Base-by-base conservation (phyloP, 2,329 filamentous ascomycete genomes). In the Parastagonospora avenae region DNA sequence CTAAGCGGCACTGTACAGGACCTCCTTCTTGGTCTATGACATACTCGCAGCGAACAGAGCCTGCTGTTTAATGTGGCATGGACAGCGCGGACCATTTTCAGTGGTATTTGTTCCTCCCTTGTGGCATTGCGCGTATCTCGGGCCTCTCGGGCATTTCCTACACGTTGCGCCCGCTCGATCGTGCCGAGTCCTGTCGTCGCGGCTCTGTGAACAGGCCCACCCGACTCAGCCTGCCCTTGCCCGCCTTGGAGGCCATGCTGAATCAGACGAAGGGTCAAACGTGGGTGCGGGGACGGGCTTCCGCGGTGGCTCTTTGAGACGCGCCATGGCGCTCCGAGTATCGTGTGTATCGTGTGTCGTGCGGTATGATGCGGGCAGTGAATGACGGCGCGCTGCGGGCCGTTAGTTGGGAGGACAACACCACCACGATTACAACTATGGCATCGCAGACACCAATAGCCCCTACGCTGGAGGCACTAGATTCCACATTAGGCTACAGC, bases 381-480 rank as follows among this genome's bases (percentile, higher is more conserved):
- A n/a, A n/a, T n/a, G n/a, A n/a, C n/a, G n/a, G n/a, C n/a, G n/a
- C n/a, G n/a, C n/a, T n/a, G n/a, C n/a, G n/a, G n/a, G n/a, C n/a
- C n/a, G n/a, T n/a, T n/a, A n/a, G n/a, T n/a, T n/a, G n/a, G n/a
- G n/a, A n/a, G n/a, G n/a, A 42, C 40, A n/a, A 28, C 39, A 14
- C 14, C n/a, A 10, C 40, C n/a, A n/a, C n/a, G n/a, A n/a, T n/a
- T n/a, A n/a, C n/a, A n/a, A 31, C 29, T 29, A 31, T 32, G 36
- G 16, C 52, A 0, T 42, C n/a, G n/a, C n/a, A n/a, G n/a, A n/a
- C n/a, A n/a, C n/a, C 59, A 16, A 47, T 50, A 33, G 45, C 61
- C 15, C 62, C 63, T 11, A 44, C 63, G 1, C 57, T 74, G 10
- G 27, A 61, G 11, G 29, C 57, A 6, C 54, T 74, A 3, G 63